Evolutionary conservation across 306 rosid species (phyloP).

Genomic region (Fagus sylvatica): DNA sequence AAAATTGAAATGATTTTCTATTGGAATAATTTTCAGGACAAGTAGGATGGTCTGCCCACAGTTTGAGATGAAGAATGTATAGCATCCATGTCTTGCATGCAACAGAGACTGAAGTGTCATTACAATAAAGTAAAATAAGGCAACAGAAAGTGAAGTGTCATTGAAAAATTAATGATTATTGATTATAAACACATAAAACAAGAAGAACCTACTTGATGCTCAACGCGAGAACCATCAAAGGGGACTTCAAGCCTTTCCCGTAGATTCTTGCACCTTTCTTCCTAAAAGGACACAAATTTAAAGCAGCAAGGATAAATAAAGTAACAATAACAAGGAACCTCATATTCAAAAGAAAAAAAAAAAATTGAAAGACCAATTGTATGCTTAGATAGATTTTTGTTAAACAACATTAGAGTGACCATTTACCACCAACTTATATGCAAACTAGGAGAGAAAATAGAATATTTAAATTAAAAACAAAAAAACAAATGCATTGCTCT

Average conservation of each 20-base stretch:
- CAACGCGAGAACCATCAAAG: conserved; percentile 73
- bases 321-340: conserved; percentile 15
- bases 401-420: neutral
- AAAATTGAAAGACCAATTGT: neutral
- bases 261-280: conserved; percentile 65
- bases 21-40: neutral
- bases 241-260: conserved; percentile 75
- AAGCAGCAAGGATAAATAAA: conserved; percentile 1
- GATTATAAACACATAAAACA: neutral
- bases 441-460: neutral
- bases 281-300: conserved; percentile 42
- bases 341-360: neutral
- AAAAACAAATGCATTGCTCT: neutral
- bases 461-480: neutral
- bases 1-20: conserved; percentile 7
- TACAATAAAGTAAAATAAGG: neutral
- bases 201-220: conserved; percentile 74
- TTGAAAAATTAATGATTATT: no score
- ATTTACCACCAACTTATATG: neutral
- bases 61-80: neutral
- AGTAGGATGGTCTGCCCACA: neutral
- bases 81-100: neutral
- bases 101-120: neutral
- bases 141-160: neutral
- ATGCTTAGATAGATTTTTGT: neutral